Evolutionary conservation across 257 asterid genomes (phyloP), one percentile per base, ranked within the genome.

Genomic region (Fraxinus cuspidata): DNA sequence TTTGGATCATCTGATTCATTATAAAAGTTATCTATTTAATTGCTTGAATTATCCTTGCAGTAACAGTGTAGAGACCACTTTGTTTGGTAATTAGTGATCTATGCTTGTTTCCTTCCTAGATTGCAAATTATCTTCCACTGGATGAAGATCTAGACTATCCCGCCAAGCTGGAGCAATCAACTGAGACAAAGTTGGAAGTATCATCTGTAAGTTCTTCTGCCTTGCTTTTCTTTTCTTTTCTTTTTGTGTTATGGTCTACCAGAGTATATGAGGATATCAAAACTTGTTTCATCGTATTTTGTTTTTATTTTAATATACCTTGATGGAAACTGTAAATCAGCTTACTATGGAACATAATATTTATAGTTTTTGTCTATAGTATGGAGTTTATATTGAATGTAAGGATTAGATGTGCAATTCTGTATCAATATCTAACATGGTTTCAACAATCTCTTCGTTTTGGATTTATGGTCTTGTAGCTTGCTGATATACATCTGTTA

Each of bases 71-170:
- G 37, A 42, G 79, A 77, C 44, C n/a, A 34, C 56, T 64, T n/a
- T 75, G 66, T 66, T 76, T 10, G 15, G 13, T 56, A 25, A 7
- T 28, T 47, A 53, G 70, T 81, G 63, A 78, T 72, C 44, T 79
- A 31, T 78, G 68, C 74, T 63, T 80, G 60, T 74, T 84, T 83
- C 49, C 74, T 47, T 71, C 77, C 37, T 85, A 96, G 99, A 93
- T 93, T 87, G 97, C 99, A 80, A 96, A 93, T 84, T 96, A 92
- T 82, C 77, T 92, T 92, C 97, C 96, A 56, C 69, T 87, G 83
- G 93, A 93, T 76, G 98, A 92, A 83, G 98, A 96, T 79, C 86
- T 96, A 75, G 86, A 96, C 78, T 96, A 92, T 85, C 99, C 98
- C 42, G 83, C 89, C 80, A 96, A 88, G 88, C 89, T 96, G 91